Base-by-base conservation (phyloP, 2,329 filamentous ascomycete species). In the Xylariaceae sp. region DNA sequence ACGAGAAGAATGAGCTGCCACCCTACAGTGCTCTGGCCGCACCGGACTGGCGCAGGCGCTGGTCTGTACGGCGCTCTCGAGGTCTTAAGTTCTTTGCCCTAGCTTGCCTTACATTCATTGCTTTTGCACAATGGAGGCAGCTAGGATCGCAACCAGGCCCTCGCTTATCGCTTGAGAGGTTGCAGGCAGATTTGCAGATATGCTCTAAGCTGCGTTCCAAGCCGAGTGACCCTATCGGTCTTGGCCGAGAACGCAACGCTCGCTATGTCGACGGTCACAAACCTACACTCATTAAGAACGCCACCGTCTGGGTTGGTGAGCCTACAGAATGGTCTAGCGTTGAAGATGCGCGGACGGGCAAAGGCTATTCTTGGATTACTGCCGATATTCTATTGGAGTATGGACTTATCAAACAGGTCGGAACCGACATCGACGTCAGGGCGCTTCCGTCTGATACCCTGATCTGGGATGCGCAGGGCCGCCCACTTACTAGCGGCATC, bases 251-350 rank as follows among this genome's bases (percentile, higher is more conserved):
- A 29, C 77, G 77, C 62, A 89, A 86, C 67, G 84, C 83, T 19
- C 80, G 87, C 46, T 86, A 82, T 65, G 70, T 87, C 43, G 76
- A 83, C 2, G 83, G 84, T 49, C 78, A 81, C 50, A 80, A 79
- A 59, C 80, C 86, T 0, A 84, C 84, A 0, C 76, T 89, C 41
- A 87, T 89, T 62, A 82, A 79, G 58, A 89, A 89, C 66, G 86
- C 86, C 3, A 85, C 82, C 1, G 77, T 89, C 19, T 89, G 86
- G 87, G 76, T 83, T 2, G 87, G 86, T 32, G 86, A 89, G 71
- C 82, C 87, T 0, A 69, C 65, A 0, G 54, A 76, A 32, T 83
- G 83, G 9, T 81, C 79, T 1, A 79, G 77, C 6, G 68, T 74
- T 5, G 79, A 81, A 44, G 83, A 85, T 62, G 82, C 83, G 1